Evolutionary conservation across 2,329 filamentous ascomycete species (phyloP).

Genomic region (Spiromastix sp.): DNA sequence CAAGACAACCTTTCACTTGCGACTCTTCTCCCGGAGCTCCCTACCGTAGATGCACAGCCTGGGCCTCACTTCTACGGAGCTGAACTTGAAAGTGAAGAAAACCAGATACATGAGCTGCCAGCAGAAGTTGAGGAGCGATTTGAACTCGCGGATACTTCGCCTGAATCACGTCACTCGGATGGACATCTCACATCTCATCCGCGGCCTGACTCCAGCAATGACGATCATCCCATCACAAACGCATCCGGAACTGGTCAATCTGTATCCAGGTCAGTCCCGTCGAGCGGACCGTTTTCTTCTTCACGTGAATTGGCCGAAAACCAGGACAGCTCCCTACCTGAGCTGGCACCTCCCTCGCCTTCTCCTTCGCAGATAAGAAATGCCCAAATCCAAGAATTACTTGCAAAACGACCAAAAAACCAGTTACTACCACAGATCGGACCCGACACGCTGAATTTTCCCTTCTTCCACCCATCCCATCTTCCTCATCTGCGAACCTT

Average conservation of each 20-base stretch:
- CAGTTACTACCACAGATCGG: constrained; percentile 19
- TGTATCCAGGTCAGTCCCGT: too few relatives aligned
- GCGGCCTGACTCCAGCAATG: too few relatives aligned
- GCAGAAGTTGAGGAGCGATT: constrained; percentile 20
- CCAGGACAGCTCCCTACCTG: constrained; percentile 3
- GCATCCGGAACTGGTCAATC: too few relatives aligned
- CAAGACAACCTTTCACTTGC: constrained; percentile 20
- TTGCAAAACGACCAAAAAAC: constrained; percentile 27
- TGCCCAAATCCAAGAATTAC: constrained; percentile 27
- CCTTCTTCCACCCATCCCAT: constrained; percentile 43
- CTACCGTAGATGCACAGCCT: constrained; percentile 18
- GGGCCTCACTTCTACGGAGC: constrained; percentile 8
- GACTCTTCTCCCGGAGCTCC: constrained; percentile 24
- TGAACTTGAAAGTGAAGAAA: constrained; percentile 19
- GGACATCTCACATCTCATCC: too few relatives aligned
- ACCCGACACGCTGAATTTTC: constrained; percentile 18
- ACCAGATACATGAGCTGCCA: constrained; percentile 27
- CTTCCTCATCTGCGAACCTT: constrained; percentile 45
- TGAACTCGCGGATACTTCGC: constrained; percentile 29
- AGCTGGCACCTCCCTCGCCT: neutral
- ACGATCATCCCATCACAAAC: too few relatives aligned
- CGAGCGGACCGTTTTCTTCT: too few relatives aligned
- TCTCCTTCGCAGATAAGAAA: constrained; percentile 12
- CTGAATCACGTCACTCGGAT: too few relatives aligned
- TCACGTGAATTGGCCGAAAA: too few relatives aligned